Conservation (phyloP, 2,329 filamentous ascomycete genomes). For the Pseudogymnoascus sp. region DNA sequence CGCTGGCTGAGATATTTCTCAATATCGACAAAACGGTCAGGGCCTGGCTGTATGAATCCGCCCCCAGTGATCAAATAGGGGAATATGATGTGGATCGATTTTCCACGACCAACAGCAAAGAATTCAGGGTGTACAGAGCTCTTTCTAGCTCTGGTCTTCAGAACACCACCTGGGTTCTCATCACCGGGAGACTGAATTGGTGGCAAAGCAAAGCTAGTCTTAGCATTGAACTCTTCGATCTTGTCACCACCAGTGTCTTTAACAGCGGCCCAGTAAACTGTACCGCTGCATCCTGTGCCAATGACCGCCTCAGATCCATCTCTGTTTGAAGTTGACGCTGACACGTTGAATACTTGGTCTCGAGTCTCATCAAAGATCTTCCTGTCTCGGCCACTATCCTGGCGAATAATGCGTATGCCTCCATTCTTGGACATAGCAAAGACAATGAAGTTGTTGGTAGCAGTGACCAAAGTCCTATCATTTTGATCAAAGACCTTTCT, state of each 20-base stretch:
- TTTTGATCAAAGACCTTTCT: constrained; percentile 99
- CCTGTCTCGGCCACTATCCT: constrained; percentile 86
- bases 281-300: constrained; percentile 87
- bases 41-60: constrained; percentile 55
- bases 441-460: constrained; percentile 83
- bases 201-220: constrained; percentile 81
- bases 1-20: constrained; percentile 82
- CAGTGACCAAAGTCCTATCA: constrained; percentile 85
- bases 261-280: constrained; percentile 91
- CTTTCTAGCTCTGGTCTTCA: constrained; percentile 90
- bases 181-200: constrained; percentile 80
- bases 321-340: constrained; percentile 63
- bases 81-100: constrained; percentile 87
- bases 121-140: constrained; percentile 86
- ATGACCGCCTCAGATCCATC: constrained; percentile 73
- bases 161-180: constrained; percentile 81
- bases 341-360: constrained; percentile 91
- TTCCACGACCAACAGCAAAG: constrained; percentile 91
- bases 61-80: constrained; percentile 56
- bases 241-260: constrained; percentile 71
- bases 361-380: constrained; percentile 87
- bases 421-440: constrained; percentile 92
- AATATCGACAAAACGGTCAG: constrained; percentile 69
- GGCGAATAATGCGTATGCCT: constrained; percentile 85
- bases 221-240: constrained; percentile 68